These are phyloP conservation scores for Xylariaceae sp. DNA, from an alignment of 2,329 filamentous ascomycete genomes.

Conservation along the genomic window DNA sequence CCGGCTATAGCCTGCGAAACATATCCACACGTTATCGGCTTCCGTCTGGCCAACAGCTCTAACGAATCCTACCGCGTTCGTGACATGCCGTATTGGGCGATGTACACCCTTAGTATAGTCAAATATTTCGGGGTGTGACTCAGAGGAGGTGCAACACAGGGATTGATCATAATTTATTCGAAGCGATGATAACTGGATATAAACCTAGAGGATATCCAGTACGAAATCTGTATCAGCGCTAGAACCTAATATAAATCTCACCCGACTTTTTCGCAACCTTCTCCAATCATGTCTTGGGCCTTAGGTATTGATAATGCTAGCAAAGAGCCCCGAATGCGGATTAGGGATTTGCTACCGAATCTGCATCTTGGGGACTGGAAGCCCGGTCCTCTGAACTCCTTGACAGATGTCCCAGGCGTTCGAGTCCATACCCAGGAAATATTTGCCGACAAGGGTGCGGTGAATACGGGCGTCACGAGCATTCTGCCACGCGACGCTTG, in stretches of 20 bases:
- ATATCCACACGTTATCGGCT: too few species aligned
- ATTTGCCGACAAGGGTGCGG: constrained; percentile 35
- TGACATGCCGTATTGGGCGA: background rate
- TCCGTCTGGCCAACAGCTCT: too few species aligned
- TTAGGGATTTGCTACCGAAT: constrained; percentile 49
- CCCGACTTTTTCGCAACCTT: background rate
- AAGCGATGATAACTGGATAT: background rate
- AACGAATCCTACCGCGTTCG: too few species aligned
- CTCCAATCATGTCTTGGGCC: constrained; percentile 11
- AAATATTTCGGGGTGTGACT: background rate
- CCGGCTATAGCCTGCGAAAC: too few species aligned
- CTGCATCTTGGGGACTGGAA: constrained; percentile 48
- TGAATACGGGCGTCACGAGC: constrained; percentile 55
- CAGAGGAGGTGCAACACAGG: background rate
- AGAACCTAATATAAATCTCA: background rate
- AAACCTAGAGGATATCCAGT: background rate
- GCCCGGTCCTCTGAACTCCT: constrained; percentile 50
- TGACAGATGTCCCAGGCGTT: constrained; percentile 55
- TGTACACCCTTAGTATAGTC: too few species aligned
- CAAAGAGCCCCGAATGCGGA: constrained; percentile 34
- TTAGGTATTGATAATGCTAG: constrained; percentile 2
- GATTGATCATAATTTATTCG: background rate
- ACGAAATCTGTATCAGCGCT: background rate
- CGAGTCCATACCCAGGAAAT: constrained; percentile 51
- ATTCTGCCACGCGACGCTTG: constrained; percentile 51